Conservation (phyloP, 768 basidiomycete species). For the Serendipita sp. region DNA sequence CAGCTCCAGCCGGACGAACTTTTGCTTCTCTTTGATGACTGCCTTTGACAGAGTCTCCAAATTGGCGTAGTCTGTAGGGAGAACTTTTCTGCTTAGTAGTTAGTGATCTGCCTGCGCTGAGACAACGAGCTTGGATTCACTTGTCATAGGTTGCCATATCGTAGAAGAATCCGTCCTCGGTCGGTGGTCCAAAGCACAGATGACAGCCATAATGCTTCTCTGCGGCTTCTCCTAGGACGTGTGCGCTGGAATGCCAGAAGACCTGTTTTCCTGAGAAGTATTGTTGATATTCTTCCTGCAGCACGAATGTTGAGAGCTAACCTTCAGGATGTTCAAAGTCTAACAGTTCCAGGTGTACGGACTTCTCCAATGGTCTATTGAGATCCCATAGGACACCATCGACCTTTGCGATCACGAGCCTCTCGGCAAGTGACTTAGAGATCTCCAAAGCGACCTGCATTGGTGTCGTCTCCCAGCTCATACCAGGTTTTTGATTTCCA, state of each 20-base stretch:
- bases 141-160: constrained; percentile 87
- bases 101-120: background rate
- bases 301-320: constrained; percentile 16
- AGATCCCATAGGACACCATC: constrained; percentile 86
- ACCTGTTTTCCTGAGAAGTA: constrained; percentile 72
- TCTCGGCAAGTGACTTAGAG: constrained; percentile 74
- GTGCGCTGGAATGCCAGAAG: constrained; percentile 99
- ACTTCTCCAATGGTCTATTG: constrained; percentile 80
- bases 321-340: constrained; percentile 91
- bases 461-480: constrained; percentile 88
- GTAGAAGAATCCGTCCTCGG: constrained; percentile 98
- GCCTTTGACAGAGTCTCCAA: constrained; percentile 79
- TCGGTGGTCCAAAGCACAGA: constrained; percentile 91
- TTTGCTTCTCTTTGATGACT: constrained; percentile 92
- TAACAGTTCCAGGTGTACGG: constrained; percentile 65
- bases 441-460: constrained; percentile 81
- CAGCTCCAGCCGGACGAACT: constrained; percentile 86
- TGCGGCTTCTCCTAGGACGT: constrained; percentile 91
- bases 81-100: constrained; percentile 41
- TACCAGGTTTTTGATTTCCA: constrained; percentile 69
- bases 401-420: constrained; percentile 88
- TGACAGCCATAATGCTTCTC: constrained; percentile 96
- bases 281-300: background rate
- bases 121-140: constrained; percentile 21
- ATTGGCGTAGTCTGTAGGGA: constrained; percentile 66